Evolutionary conservation across 768 basidiomycete genomes (phyloP), one percentile per base, ranked within the genome.

Genomic region (Boletus rex-veris): DNA sequence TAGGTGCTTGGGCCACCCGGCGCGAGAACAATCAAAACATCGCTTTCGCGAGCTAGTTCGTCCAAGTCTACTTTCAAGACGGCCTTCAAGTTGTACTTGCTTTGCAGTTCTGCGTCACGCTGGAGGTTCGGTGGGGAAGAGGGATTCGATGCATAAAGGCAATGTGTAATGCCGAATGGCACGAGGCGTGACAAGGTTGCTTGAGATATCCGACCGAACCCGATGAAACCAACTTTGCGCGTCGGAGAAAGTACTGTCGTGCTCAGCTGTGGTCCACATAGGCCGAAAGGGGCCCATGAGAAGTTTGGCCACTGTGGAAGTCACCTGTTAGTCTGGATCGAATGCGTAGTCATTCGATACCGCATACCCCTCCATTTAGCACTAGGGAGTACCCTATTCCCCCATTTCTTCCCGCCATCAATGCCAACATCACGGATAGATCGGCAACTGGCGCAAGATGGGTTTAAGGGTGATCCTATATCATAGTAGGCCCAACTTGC

Each of bases 171-270:
- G 24, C 88, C 92, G 66, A 98, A 98, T 1, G 90, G 83, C 10
- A 89, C 72, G 36, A 98, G 80, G 4, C 96, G 84, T 2, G 79
- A 70, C 39, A 96, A 80, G 0, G 88, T 89, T 19, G 87, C 87
- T 62, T 94, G 91, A 0, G 93, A 84, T 61, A 98, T 98, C 24
- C 96, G 84, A 7, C 96, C 96, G 61, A 98, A 98, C 12, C 97
- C 97, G 31, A 98, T 76, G 74, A 98, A 97, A 1, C 92, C 94
- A 3, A 86, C 82, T 1, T 86, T 95, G 40, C 86, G 83, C 8
- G 67, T 78, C 3, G 77, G 77, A 7, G 80, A 74, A 15, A 74
- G 61, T 2, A 64, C 52, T 2, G 78, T 77, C 0, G 84, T 71
- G 70, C 86, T 85, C 18, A 90, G 72, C 65, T 93, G 91, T 2